phyloP scores from a whole-genome alignment of 2,329 filamentous ascomycete species.

The Aphanoascus verrucosus region DNA sequence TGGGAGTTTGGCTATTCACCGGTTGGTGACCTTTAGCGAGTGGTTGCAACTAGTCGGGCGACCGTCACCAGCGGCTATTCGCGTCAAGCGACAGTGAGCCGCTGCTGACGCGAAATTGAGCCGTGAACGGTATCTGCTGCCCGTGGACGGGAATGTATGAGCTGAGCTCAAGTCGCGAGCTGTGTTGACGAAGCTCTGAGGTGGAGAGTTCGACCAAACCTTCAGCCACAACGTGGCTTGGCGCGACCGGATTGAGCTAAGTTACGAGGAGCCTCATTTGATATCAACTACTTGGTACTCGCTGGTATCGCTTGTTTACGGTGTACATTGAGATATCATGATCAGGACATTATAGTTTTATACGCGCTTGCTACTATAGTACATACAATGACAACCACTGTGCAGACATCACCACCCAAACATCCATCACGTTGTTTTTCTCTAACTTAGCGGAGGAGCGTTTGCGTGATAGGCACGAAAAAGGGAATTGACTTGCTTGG shows the following conservation, averaged over 20 bases:
- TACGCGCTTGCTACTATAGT: background rate
- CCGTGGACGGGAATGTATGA: background rate
- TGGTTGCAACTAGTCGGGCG: background rate
- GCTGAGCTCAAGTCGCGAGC: background rate
- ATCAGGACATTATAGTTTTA: too few relatives aligned
- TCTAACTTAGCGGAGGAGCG: too few relatives aligned
- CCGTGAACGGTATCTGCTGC: background rate
- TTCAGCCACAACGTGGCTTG: background rate
- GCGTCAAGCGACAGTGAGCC: background rate
- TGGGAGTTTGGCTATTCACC: too few relatives aligned
- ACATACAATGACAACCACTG: background rate
- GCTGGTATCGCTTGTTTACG: too few relatives aligned
- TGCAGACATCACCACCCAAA: too few relatives aligned
- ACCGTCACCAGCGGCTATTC: background rate
- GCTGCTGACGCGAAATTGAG: too few relatives aligned
- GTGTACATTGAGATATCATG: too few relatives aligned
- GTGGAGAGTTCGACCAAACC: background rate
- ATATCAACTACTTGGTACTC: too few relatives aligned
- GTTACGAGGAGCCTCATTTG: background rate
- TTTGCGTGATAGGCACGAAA: background rate
- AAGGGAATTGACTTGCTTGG: constrained; percentile 4
- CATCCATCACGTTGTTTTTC: too few relatives aligned
- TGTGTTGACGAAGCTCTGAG: background rate
- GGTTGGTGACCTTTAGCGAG: too few relatives aligned
- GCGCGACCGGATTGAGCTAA: background rate